Evolutionary conservation across 345 rosid genomes (phyloP).

Genomic region (rapeseed (Brassica napus)): Da-Ae NC_063448.1:8738001-8738500

Average conservation of each 20-base stretch:
- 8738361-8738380: conserved; percentile 28
- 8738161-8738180: conserved; percentile 96
- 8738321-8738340: conserved; percentile 43
- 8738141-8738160: conserved; percentile 98
- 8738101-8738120: conserved; percentile 8
- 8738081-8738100: not conserved
- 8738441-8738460: conserved; percentile 32
- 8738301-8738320: conserved; percentile 89
- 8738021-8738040: conserved; percentile 96
- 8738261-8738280: conserved; percentile 85
- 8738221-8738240: conserved; percentile 92
- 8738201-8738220: conserved; percentile 84
- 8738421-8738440: conserved; percentile 29
- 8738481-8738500: conserved; percentile 40
- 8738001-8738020: conserved; percentile 80
- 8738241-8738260: conserved; percentile 77
- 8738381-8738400: conserved; percentile 29
- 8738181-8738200: conserved; percentile 94
- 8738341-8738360: conserved; percentile 5
- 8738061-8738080: not conserved
- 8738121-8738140: conserved; percentile 62
- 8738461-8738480: conserved; percentile 37
- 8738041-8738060: conserved; percentile 16
- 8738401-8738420: conserved; percentile 22
- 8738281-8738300: conserved; percentile 96